Conservation (phyloP, 2,329 filamentous ascomycete species). For the Aspergillus versicolor region DNA sequence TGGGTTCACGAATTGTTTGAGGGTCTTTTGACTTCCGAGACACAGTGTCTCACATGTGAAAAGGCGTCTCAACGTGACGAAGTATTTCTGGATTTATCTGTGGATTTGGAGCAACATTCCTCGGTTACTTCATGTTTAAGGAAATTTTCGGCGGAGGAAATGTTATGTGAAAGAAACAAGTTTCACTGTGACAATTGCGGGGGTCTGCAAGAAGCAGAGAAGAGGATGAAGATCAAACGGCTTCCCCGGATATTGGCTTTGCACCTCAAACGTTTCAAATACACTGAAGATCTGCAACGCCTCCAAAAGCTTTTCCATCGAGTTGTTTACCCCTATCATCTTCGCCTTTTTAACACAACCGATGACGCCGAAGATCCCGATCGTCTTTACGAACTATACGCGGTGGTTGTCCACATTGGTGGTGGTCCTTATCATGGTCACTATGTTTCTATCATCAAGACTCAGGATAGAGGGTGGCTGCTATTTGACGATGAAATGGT, state of each 20-base stretch:
- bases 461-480: conserved; percentile 90
- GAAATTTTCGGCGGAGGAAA: conserved; percentile 97
- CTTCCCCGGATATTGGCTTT: conserved; percentile 87
- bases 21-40: conserved; percentile 91
- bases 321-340: conserved; percentile 94
- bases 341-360: conserved; percentile 96
- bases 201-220: conserved; percentile 94
- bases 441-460: conserved; percentile 97
- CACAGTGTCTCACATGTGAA: conserved; percentile 93
- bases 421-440: conserved; percentile 96
- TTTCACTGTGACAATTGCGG: conserved; percentile 98
- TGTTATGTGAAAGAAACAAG: conserved; percentile 97
- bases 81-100: conserved; percentile 91
- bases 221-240: conserved; percentile 98
- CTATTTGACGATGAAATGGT: conserved; percentile 98
- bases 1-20: conserved; percentile 99
- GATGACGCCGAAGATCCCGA: conserved; percentile 93
- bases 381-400: conserved; percentile 92
- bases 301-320: conserved; percentile 95
- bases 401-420: conserved; percentile 95
- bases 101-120: conserved; percentile 91
- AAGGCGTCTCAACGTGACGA: conserved; percentile 94
- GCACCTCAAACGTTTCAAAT: conserved; percentile 97
- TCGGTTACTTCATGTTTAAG: conserved; percentile 93
- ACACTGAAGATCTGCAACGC: conserved; percentile 90